Evolutionary conservation across 2,329 filamentous ascomycete genomes (phyloP), one percentile per base, ranked within the genome.

Genomic region (Exophiala sp.): DNA sequence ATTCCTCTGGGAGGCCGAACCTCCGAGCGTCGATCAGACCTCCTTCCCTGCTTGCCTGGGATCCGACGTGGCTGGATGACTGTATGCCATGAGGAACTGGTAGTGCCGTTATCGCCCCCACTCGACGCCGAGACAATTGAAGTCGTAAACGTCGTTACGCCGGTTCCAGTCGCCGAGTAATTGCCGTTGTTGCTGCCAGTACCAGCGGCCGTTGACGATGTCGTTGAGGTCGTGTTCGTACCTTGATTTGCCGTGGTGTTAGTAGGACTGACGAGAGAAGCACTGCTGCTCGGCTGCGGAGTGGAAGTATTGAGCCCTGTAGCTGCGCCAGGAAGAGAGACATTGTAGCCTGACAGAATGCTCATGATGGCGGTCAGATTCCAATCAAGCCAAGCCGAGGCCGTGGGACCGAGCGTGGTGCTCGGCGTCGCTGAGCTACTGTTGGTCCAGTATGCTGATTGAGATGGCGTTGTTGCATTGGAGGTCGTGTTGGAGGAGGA

Each of bases 401-500:
- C 50, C 33, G 16, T 47, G 12, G 34, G 47, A 48, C 49, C 48
- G 14, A 39, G 38, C 9, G 38, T 43, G 24, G 42, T 32, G 14
- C 9, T 21, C 9, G 39, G 11, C 8, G 14, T n/a, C 39, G 40
- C 20, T 36, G 55, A 29, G 24, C 5, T 54, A 12, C 38, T 33
- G 24, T 58, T 58, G 44, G 36, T 38, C 55, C 55, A 58, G 48
- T 36, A 47, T 8, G 44, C 24, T 10, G 45, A 36, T n/a, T 51
- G 41, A 20, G 43, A 50, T 7, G 46, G 46, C 9, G 24, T 35
- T 35, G 45, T 41, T 9, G n/a, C 8, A 8, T 24, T 24, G n/a
- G 41, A 43, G 11, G 41, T 24, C 21, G 20, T 24, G 41, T 43
- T 43, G 11, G 41, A 43, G 6, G 21, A 32, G 8, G 41, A 32